These are phyloP conservation scores for Stipa capillata DNA, from an alignment of 176 grass and related monocot genomes.

Conservation along the genomic window DNA sequence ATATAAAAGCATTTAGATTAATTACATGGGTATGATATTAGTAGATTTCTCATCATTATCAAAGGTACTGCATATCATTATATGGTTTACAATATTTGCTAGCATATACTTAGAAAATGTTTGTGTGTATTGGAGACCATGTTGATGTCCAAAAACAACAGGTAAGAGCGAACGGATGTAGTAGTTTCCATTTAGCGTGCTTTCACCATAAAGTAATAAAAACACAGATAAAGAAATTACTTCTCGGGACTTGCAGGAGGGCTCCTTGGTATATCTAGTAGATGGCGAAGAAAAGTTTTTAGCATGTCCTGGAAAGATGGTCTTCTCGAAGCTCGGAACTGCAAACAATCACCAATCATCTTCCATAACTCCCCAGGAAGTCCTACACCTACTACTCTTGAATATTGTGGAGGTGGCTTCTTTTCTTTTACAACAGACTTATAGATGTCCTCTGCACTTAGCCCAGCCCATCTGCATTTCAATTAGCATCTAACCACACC, in stretches of 20 bases:
- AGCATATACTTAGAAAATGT: background rate
- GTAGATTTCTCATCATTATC: background rate
- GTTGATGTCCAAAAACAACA: background rate
- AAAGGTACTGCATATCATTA: background rate
- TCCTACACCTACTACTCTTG: constrained; percentile 93
- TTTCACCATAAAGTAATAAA: constrained; percentile 11
- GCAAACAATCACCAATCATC: constrained; percentile 99
- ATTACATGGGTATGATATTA: background rate
- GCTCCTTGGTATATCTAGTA: constrained; percentile 91
- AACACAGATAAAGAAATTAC: constrained; percentile 44
- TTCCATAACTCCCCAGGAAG: constrained; percentile 98
- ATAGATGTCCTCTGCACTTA: constrained; percentile 84
- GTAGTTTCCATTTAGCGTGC: background rate
- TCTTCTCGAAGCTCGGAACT: constrained; percentile 70
- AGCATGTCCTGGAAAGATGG: constrained; percentile 96
- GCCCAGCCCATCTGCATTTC: constrained; percentile 94
- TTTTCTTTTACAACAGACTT: constrained; percentile 80
- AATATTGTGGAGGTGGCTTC: constrained; percentile 90
- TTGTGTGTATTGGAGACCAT: background rate
- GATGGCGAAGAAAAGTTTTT: constrained; percentile 88
- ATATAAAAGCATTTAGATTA: background rate
- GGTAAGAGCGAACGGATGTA: background rate
- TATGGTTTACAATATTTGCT: background rate
- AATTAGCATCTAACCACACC: constrained; percentile 35
- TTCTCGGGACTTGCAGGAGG: constrained; percentile 83